A percentile compares a stretch with the other conserved stretches of the same genome.
Evolutionary conservation across 108 stramenopile species (phyloP).

Genomic region (Skeletonema tropicum): DNA sequence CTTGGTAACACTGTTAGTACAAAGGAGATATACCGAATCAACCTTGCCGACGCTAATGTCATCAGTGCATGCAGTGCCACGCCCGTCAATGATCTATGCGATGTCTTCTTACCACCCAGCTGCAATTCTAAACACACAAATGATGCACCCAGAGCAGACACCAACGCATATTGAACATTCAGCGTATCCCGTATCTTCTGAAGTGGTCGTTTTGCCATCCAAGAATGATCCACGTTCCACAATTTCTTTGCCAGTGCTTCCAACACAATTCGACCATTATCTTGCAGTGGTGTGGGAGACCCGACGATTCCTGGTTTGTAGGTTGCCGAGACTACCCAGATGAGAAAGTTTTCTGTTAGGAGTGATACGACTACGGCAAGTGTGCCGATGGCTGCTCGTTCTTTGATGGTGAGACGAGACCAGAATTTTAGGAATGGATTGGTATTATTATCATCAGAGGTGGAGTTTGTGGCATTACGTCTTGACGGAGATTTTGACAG

Average conservation of each 20-base stretch:
- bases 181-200: constrained; percentile 60
- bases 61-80: constrained; percentile 60
- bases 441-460: constrained; percentile 10
- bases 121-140: constrained; percentile 66
- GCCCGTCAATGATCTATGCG: constrained; percentile 56
- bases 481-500: neutral
- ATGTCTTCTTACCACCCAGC: constrained; percentile 4
- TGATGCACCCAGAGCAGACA: constrained; percentile 61
- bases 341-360: constrained; percentile 79
- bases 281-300: constrained; percentile 71
- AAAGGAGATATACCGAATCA: constrained; percentile 74
- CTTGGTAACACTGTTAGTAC: constrained; percentile 76
- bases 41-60: constrained; percentile 62
- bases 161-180: constrained; percentile 81
- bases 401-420: constrained; percentile 27
- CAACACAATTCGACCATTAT: constrained; percentile 71
- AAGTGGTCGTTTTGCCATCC: constrained; percentile 53
- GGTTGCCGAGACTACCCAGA: constrained; percentile 86
- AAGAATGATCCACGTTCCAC: constrained; percentile 32
- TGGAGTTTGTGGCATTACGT: neutral
- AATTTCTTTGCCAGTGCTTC: constrained; percentile 48
- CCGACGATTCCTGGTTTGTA: constrained; percentile 54
- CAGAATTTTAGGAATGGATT: constrained; percentile 23
- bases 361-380: constrained; percentile 52
- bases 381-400: constrained; percentile 31